Conservation (phyloP, 805 yeast genomes). For the Yamadazyma ubonensis region DNA sequence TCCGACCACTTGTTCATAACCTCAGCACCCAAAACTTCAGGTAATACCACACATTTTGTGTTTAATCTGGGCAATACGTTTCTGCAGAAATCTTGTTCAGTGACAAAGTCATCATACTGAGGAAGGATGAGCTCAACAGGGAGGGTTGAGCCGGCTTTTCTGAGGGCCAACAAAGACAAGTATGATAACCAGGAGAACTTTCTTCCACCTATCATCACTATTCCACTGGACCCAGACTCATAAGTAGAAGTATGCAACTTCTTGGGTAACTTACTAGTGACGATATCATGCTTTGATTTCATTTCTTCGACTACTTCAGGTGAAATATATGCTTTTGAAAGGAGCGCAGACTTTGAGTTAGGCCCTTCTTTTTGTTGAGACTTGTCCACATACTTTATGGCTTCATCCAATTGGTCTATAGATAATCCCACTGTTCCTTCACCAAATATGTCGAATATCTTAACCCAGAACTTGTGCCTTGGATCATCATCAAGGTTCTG, state of each 20-base stretch:
- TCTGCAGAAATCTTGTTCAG: conserved; percentile 48
- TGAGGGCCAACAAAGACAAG: conserved; percentile 28
- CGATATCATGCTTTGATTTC: conserved; percentile 21
- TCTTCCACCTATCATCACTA: conserved; percentile 37
- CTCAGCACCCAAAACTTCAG: conserved; percentile 51
- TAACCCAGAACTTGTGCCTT: conserved; percentile 28
- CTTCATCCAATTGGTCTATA: conserved; percentile 16
- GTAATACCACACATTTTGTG: conserved; percentile 62
- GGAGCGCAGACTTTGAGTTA: conserved; percentile 24
- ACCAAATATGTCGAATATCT: conserved; percentile 24
- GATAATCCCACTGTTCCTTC: conserved; percentile 18
- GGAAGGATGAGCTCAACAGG: conserved; percentile 43
- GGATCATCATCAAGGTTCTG: conserved; percentile 13
- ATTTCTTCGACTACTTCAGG: conserved; percentile 23
- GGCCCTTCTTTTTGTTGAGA: conserved; percentile 18
- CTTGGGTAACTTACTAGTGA: conserved; percentile 23
- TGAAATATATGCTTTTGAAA: conserved; percentile 26
- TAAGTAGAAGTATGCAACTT: conserved; percentile 20
- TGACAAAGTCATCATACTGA: conserved; percentile 29
- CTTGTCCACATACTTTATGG: conserved; percentile 23
- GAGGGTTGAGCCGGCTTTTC: conserved; percentile 37
- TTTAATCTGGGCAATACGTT: conserved; percentile 57
- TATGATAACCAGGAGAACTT: conserved; percentile 37
- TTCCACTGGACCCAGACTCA: conserved; percentile 26
- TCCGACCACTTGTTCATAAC: conserved; percentile 35